Conservation (phyloP, 352 stramenopile genomes). For the Phytopythium helicoides region DNA sequence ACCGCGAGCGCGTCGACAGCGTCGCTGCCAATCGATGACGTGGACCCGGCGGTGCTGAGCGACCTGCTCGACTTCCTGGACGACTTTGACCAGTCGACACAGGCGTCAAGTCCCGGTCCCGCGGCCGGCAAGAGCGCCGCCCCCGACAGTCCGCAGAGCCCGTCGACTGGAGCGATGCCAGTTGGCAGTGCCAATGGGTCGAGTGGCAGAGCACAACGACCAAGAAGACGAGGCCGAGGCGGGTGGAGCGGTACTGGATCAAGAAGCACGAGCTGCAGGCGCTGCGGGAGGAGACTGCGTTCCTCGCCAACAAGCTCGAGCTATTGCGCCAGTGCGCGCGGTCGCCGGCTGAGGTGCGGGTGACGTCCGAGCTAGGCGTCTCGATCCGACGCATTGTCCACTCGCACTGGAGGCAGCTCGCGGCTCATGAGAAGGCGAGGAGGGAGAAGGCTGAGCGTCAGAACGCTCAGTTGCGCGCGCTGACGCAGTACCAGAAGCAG, state of each 20-base stretch:
- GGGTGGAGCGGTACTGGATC: background rate
- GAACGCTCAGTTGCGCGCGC: background rate
- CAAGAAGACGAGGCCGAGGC: background rate
- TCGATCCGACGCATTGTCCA: background rate
- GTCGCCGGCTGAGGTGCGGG: background rate
- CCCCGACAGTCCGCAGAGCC: too few species aligned
- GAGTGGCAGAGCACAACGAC: background rate
- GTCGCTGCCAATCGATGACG: background rate
- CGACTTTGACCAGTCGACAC: background rate
- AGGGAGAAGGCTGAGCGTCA: background rate
- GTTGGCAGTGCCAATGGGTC: too few species aligned
- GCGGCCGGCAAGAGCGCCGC: too few species aligned
- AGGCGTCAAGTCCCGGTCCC: too few species aligned
- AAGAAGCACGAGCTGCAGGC: background rate
- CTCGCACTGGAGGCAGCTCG: background rate
- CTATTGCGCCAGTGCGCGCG: background rate
- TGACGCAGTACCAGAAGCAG: background rate
- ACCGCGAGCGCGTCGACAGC: background rate
- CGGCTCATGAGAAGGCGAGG: background rate
- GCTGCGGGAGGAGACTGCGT: background rate
- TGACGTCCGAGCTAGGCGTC: background rate
- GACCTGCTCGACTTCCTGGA: background rate
- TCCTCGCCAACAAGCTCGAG: background rate
- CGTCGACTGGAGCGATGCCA: too few species aligned
- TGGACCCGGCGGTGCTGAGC: background rate